Percentiles rank a stretch among this genome's conserved stretches.
phyloP scores from a whole-genome alignment of 2,329 filamentous ascomycete species.

The Xylariaceae sp. region DNA sequence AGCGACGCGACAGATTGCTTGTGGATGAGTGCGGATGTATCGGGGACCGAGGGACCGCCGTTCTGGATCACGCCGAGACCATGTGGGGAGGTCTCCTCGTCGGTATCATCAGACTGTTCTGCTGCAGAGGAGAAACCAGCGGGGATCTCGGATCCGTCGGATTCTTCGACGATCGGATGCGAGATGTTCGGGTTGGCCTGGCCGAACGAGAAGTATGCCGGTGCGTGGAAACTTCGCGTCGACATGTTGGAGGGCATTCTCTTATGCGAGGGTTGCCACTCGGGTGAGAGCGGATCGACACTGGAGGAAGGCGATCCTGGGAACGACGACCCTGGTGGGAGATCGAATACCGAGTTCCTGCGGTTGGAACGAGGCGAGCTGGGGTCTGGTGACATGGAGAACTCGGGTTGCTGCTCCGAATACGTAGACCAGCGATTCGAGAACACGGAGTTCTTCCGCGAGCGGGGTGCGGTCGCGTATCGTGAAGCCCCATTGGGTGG shows the following conservation, averaged over 20 bases:
- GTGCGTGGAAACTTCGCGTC: slow-evolving; percentile 41
- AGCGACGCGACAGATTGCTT: slow-evolving; percentile 38
- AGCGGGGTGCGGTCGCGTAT: slow-evolving; percentile 38
- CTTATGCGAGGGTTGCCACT: slow-evolving; percentile 46
- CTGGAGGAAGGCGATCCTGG: slow-evolving; percentile 80
- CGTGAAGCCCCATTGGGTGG: slow-evolving; percentile 38
- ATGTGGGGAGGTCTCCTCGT: slow-evolving; percentile 26
- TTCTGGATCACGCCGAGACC: slow-evolving; percentile 25
- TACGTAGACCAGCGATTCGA: slow-evolving; percentile 61
- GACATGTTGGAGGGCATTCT: slow-evolving; percentile 56
- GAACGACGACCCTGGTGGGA: slow-evolving; percentile 56
- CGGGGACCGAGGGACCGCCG: slow-evolving; percentile 24
- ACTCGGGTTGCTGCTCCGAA: slow-evolving; percentile 57
- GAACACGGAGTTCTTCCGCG: slow-evolving; percentile 43
- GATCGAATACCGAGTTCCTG: slow-evolving; percentile 74
- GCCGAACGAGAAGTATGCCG: slow-evolving; percentile 26
- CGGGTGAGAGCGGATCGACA: slow-evolving; percentile 60
- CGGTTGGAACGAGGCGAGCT: slow-evolving; percentile 75
- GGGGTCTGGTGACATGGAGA: slow-evolving; percentile 66
- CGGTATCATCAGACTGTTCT: slow-evolving; percentile 35
- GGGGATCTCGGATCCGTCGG: slow-evolving; percentile 31
- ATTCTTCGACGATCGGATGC: slow-evolving; percentile 28
- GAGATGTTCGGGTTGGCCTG: slow-evolving; percentile 21
- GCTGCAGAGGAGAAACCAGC: slow-evolving; percentile 32
- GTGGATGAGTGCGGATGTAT: slow-evolving; percentile 31